Conservation (phyloP, 2,329 filamentous ascomycete genomes). For the Trichoderma sp. region DNA sequence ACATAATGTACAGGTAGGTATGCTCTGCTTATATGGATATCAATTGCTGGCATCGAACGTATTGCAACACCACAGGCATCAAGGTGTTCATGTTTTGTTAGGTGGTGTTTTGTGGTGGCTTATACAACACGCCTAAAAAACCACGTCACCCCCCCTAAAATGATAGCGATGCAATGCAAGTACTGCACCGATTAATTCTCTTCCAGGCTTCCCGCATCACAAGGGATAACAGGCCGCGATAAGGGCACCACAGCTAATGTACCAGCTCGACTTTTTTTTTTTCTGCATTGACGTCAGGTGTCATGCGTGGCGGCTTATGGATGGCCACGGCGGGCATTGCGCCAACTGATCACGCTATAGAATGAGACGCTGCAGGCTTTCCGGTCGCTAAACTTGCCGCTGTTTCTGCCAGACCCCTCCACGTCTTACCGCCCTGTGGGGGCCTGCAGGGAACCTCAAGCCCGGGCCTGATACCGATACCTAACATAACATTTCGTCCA, state of each 20-base stretch:
- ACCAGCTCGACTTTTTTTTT: neutral
- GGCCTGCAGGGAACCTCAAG: neutral
- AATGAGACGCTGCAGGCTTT: slow-evolving; percentile 1
- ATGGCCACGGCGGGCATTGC: slow-evolving; percentile 15
- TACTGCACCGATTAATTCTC: neutral
- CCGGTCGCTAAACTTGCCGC: neutral
- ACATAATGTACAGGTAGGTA: neutral
- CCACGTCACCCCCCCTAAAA: slow-evolving; percentile 12
- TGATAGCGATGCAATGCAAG: neutral
- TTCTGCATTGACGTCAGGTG: slow-evolving; percentile 17
- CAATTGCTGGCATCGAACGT: neutral
- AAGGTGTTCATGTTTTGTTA: neutral
- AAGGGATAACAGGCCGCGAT: slow-evolving; percentile 6
- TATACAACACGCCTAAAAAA: neutral
- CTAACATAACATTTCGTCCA: neutral
- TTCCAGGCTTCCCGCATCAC: slow-evolving; percentile 1
- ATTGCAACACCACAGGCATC: neutral
- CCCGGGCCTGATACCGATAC: neutral
- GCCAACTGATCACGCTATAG: slow-evolving; percentile 19
- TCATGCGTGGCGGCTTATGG: slow-evolving; percentile 20
- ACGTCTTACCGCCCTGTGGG: slow-evolving; percentile 13
- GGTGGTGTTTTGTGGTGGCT: neutral
- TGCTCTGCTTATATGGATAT: neutral
- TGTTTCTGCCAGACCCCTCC: slow-evolving; percentile 12
- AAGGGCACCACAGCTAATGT: neutral